Evolutionary conservation across 805 yeast species (phyloP).

Genomic region (Metschnikowia gelsemii): DNA sequence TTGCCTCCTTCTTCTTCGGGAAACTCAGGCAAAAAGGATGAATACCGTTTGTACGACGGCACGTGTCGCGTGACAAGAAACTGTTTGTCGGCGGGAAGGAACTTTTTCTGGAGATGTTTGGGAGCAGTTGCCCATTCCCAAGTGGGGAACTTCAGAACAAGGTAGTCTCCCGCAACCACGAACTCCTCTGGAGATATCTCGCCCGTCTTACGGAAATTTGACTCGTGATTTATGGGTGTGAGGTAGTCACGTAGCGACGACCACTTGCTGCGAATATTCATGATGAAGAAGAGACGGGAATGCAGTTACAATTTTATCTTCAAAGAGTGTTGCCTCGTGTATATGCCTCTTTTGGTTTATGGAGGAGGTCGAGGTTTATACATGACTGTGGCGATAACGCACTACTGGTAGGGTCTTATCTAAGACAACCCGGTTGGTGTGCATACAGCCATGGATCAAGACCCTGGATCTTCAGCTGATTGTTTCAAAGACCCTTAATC

Average conservation of each 20-base stretch:
- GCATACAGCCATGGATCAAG: too few species aligned
- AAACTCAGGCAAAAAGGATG: conserved; percentile 11
- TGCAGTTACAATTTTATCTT: neutral
- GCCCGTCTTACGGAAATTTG: conserved; percentile 83
- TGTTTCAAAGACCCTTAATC: too few species aligned
- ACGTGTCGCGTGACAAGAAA: conserved; percentile 85
- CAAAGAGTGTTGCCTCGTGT: too few species aligned
- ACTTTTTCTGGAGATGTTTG: conserved; percentile 49
- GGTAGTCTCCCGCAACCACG: conserved; percentile 89
- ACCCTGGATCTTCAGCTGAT: too few species aligned
- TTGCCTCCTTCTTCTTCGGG: conserved; percentile 20
- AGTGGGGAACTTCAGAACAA: conserved; percentile 89
- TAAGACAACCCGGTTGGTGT: too few species aligned
- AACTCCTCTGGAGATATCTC: conserved; percentile 96
- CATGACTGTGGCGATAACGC: conserved; percentile 4
- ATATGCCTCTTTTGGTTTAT: too few species aligned
- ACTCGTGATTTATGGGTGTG: conserved; percentile 85
- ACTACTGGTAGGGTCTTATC: too few species aligned
- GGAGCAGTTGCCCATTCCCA: conserved; percentile 77
- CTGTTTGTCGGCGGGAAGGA: conserved; percentile 85
- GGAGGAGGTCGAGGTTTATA: neutral
- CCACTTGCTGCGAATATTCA: conserved; percentile 43
- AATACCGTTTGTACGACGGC: conserved; percentile 66
- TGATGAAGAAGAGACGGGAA: conserved; percentile 7
- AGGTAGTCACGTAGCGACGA: conserved; percentile 87